Percentiles rank a stretch among this genome's conserved stretches.
Evolutionary conservation across 768 basidiomycete genomes (phyloP).

Genomic region (Flagelloscypha sp.): DNA sequence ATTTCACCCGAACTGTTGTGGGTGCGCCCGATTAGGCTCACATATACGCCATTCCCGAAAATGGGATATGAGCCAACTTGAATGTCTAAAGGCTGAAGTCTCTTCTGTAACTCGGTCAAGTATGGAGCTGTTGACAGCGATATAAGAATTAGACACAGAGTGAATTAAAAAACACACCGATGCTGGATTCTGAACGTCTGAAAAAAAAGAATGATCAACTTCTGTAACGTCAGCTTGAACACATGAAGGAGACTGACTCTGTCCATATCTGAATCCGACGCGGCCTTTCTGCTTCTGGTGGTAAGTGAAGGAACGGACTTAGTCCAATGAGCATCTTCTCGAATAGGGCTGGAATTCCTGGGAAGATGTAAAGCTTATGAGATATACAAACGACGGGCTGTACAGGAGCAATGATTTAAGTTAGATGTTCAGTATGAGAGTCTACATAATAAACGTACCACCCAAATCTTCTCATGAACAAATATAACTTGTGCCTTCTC

Average conservation of each 20-base stretch:
- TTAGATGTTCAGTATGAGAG: slow-evolving; percentile 1
- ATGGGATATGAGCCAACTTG: slow-evolving; percentile 77
- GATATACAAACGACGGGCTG: slow-evolving; percentile 82
- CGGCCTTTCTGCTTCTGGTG: slow-evolving; percentile 65
- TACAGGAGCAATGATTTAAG: slow-evolving; percentile 2
- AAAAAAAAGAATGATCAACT: slow-evolving; percentile 1
- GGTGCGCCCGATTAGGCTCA: slow-evolving; percentile 55
- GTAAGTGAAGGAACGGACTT: slow-evolving; percentile 69
- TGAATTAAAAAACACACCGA: too few relatives aligned
- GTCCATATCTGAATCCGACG: slow-evolving; percentile 81
- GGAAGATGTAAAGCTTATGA: slow-evolving; percentile 85
- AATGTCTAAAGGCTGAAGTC: slow-evolving; percentile 66
- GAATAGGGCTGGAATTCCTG: slow-evolving; percentile 83
- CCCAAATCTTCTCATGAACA: slow-evolving; percentile 77
- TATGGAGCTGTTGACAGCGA: slow-evolving; percentile 88
- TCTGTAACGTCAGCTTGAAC: slow-evolving; percentile 1
- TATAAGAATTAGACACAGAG: too few relatives aligned
- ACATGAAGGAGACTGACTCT: slow-evolving; percentile 31
- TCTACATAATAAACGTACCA: slow-evolving; percentile 43
- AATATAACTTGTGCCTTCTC: slow-evolving; percentile 70
- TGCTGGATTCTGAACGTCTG: slow-evolving; percentile 71
- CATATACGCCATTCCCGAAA: slow-evolving; percentile 57
- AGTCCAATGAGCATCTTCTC: slow-evolving; percentile 71
- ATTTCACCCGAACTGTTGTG: too few relatives aligned
- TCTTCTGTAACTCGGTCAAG: slow-evolving; percentile 66